These are phyloP conservation scores for Ophiocordyceps polyrhachis-furcata DNA, from an alignment of 2,329 filamentous ascomycete genomes.

Conservation along the genomic window DNA sequence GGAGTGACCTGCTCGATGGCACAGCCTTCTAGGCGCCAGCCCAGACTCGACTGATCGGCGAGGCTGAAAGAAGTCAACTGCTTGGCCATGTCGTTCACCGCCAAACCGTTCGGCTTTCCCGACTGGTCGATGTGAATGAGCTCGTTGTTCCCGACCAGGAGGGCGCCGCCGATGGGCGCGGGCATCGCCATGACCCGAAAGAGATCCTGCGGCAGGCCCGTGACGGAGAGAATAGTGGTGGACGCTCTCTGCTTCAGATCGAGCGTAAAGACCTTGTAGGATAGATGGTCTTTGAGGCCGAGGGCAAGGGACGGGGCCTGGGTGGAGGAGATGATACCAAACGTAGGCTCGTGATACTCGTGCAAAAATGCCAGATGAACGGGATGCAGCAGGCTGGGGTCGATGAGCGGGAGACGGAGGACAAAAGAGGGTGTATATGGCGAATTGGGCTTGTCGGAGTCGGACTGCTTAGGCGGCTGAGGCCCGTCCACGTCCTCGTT, in stretches of 20 bases:
- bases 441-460: conserved; percentile 27
- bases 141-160: conserved; percentile 77
- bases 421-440: conserved; percentile 88
- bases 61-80: conserved; percentile 69
- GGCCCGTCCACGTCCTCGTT: conserved; percentile 64
- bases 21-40: conserved; percentile 65
- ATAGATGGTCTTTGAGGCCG: conserved; percentile 67
- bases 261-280: conserved; percentile 87
- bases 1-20: conserved; percentile 57
- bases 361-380: conserved; percentile 85
- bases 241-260: conserved; percentile 87
- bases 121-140: conserved; percentile 91
- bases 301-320: conserved; percentile 56
- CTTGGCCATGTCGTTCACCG: conserved; percentile 78
- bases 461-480: conserved; percentile 26
- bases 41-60: conserved; percentile 66
- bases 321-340: conserved; percentile 77
- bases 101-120: conserved; percentile 81
- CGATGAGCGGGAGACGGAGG: conserved; percentile 71
- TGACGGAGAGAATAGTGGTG: conserved; percentile 77
- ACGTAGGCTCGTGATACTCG: conserved; percentile 94
- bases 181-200: conserved; percentile 68
- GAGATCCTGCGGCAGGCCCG: conserved; percentile 71
- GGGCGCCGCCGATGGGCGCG: conserved; percentile 68
- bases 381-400: conserved; percentile 71